Percentiles rank a stretch among this genome's conserved stretches.
Evolutionary conservation across 2,329 filamentous ascomycete genomes (phyloP).

Genomic region (Botryotinia globosa): DNA sequence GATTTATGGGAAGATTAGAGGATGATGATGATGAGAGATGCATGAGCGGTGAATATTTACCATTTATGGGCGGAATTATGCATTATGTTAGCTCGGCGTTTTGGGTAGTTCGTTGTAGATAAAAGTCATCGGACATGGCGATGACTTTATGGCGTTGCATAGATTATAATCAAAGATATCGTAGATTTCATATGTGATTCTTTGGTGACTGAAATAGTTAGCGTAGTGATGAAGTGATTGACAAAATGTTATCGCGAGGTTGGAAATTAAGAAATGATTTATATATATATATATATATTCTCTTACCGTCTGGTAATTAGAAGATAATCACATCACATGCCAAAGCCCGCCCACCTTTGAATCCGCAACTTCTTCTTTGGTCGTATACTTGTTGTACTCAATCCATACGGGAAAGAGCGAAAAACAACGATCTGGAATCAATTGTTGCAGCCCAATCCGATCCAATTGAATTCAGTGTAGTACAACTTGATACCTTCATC

Average conservation of each 20-base stretch:
- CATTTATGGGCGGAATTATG: neutral
- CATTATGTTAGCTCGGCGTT: constrained; percentile 8
- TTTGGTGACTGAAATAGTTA: neutral
- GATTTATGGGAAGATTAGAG: neutral
- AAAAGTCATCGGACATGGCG: neutral
- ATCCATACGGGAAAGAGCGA: neutral
- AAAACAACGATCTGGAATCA: neutral
- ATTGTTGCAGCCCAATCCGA: neutral
- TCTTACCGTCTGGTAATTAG: neutral
- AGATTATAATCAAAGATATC: constrained; percentile 2
- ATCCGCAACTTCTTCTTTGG: neutral
- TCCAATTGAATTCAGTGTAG: neutral
- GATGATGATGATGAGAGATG: neutral
- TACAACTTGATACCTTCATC: neutral
- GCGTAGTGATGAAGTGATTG: neutral
- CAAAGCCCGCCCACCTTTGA: neutral
- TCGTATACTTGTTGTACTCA: neutral
- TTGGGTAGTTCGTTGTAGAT: neutral
- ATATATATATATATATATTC: too few species aligned
- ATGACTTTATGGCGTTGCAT: neutral
- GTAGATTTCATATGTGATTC: neutral
- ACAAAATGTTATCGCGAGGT: neutral
- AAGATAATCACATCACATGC: constrained; percentile 14
- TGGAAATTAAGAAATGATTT: neutral
- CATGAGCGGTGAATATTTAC: neutral